A percentile compares a stretch with the other conserved stretches of the same genome.
These are phyloP conservation scores for Fusarium hainanense DNA, from an alignment of 2,329 filamentous ascomycete genomes.

Conservation along the genomic window DNA sequence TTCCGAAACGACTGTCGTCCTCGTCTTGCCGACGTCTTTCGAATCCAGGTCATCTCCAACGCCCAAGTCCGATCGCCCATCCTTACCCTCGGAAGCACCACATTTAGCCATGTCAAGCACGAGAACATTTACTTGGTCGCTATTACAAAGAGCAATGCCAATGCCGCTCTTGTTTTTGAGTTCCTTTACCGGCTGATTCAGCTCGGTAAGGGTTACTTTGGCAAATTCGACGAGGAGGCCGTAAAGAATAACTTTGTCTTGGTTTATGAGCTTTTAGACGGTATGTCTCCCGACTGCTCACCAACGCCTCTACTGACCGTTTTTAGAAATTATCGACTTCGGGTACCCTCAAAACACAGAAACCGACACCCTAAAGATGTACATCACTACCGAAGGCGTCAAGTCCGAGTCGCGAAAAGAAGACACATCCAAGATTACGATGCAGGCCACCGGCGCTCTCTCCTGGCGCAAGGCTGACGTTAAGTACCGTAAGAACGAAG, in stretches of 20 bases:
- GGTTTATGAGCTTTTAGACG: conserved; percentile 95
- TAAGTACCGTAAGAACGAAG: conserved; percentile 99
- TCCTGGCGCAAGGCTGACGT: conserved; percentile 98
- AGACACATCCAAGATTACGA: conserved; percentile 97
- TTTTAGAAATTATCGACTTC: conserved; percentile 93
- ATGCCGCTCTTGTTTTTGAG: conserved; percentile 97
- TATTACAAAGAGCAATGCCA: conserved; percentile 98
- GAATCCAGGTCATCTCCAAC: conserved; percentile 99
- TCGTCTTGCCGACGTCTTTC: conserved; percentile 97
- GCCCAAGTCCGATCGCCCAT: conserved; percentile 97
- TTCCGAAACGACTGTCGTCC: conserved; percentile 99
- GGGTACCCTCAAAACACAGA: conserved; percentile 99
- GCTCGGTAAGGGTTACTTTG: conserved; percentile 95
- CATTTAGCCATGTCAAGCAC: conserved; percentile 99
- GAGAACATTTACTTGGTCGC: conserved; percentile 99
- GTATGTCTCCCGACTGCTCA: conserved; percentile 56
- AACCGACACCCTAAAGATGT: conserved; percentile 99
- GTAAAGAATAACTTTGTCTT: conserved; percentile 99
- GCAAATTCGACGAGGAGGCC: conserved; percentile 98
- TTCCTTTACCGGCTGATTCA: conserved; percentile 93
- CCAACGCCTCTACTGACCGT: background rate
- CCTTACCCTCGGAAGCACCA: conserved; percentile 95
- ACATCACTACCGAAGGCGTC: conserved; percentile 98
- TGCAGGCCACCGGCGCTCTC: conserved; percentile 97
- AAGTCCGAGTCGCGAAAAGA: conserved; percentile 88